Conservation (phyloP, 1,284 basidiomycete species). For the Tilletiopsis washingtonensis region DNA sequence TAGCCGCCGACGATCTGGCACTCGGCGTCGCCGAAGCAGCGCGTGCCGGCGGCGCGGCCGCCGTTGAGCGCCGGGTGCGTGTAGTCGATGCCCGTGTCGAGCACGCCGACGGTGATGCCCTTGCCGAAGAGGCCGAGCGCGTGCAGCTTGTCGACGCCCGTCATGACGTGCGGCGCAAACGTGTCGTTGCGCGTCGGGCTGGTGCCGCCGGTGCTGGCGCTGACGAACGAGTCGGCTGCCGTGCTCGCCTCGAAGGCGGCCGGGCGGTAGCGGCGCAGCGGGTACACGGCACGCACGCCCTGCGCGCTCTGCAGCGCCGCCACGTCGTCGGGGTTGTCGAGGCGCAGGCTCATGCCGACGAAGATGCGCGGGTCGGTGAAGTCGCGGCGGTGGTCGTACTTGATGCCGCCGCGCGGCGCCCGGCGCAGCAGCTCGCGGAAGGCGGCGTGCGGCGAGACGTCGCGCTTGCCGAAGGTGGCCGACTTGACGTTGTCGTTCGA, state of each 20-base stretch:
- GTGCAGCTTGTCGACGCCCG: slow-evolving; percentile 54
- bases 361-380: slow-evolving; percentile 25
- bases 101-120: slow-evolving; percentile 56
- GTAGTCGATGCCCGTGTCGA: slow-evolving; percentile 55
- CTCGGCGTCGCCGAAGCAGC: slow-evolving; percentile 26
- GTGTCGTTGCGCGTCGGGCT: slow-evolving; percentile 60
- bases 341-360: slow-evolving; percentile 22
- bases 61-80: slow-evolving; percentile 57
- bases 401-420: slow-evolving; percentile 12
- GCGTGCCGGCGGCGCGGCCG: slow-evolving; percentile 43
- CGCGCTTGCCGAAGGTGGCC: no score
- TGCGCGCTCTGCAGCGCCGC: slow-evolving; percentile 16
- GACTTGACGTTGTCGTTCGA: neutral
- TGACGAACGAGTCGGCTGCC: slow-evolving; percentile 48
- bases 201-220: slow-evolving; percentile 88
- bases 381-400: slow-evolving; percentile 23
- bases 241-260: slow-evolving; percentile 21
- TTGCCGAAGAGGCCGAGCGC: slow-evolving; percentile 53
- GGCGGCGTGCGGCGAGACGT: slow-evolving; percentile 15
- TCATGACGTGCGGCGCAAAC: slow-evolving; percentile 47
- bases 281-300: slow-evolving; percentile 20
- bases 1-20: slow-evolving; percentile 27
- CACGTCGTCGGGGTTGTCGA: slow-evolving; percentile 24
- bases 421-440: slow-evolving; percentile 20
- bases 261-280: slow-evolving; percentile 16